Base-by-base conservation (phyloP, 306 rosid genomes). In the Prunus salicina region DNA sequence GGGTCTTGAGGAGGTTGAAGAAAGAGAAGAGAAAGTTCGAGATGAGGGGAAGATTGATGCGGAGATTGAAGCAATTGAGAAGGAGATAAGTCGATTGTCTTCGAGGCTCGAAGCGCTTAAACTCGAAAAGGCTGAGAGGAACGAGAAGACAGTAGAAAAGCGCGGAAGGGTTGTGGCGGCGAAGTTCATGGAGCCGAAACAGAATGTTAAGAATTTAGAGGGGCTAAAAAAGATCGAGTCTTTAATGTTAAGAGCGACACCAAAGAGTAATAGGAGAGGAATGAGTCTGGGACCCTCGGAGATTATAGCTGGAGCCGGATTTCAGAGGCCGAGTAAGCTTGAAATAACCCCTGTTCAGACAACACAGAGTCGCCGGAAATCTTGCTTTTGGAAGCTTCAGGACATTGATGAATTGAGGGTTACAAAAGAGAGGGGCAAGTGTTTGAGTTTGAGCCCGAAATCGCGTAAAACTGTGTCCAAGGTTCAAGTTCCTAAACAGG, bases 251-350 rank as follows among this genome's bases (percentile, higher is more conserved):
- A 86, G 78, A 53, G 58, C 72, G 4, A 78, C 71, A 69, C 15
- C 82, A 8, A 93, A 86, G 87, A 2, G 68, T 3, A 72, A 67
- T 28, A 82, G 91, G 68, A 75, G 93, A 77, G 99, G 97, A 2
- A 25, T 88, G 71, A 91, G 98, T 75, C 70, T 95, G 75, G 98
- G 99, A 13, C 96, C 97, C 47, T 64, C 86, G 55, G 99, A 95
- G 76, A 90, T 95, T 3, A 6, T 71, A 8, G 51, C 86, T 43
- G 84, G 86, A n/a, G 74, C 81, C 3, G 83, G 87, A 3, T 57
- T 79, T 24, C 80, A 82, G 43, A 70, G 69, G 55, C 82, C 85
- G 53, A 78, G 87, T n/a, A 91, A 89, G 81, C 64, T 56, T 9
- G 93, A 84, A 62, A 74, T 61, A 4, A 93, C 93, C 18, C 91